Percentiles rank a stretch among this genome's conserved stretches.
Evolutionary conservation across 306 rosid genomes (phyloP).

Genomic region (Prunus salicina): DNA sequence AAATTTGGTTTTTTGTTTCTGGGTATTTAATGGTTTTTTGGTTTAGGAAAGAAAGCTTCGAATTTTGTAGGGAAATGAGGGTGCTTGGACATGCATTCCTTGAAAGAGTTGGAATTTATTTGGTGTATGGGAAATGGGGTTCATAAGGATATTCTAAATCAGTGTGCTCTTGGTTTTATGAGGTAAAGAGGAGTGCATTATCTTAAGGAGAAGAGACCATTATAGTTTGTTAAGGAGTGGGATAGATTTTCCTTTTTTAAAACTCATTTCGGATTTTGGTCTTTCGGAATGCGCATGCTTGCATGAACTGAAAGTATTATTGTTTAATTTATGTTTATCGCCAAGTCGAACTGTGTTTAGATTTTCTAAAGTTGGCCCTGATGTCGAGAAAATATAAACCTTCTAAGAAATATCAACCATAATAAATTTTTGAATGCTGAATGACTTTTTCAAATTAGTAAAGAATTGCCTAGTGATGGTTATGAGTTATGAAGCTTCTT

Average conservation of each 20-base stretch:
- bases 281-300: not conserved
- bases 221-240: not conserved
- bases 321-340: not conserved
- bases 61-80: not conserved
- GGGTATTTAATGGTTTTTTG: not conserved
- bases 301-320: not conserved
- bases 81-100: not conserved
- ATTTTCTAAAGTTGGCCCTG: not conserved
- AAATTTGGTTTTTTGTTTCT: not conserved
- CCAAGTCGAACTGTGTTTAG: not conserved
- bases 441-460: not conserved
- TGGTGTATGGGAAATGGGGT: constrained; percentile 14
- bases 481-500: not conserved
- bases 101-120: constrained; percentile 4
- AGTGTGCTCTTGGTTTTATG: not conserved
- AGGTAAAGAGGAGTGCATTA: too few relatives aligned
- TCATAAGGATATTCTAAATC: constrained; percentile 10
- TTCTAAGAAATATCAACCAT: not conserved
- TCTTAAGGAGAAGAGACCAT: not conserved
- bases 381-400: not conserved
- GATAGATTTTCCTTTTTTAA: not conserved
- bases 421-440: not conserved
- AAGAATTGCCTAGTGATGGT: not conserved
- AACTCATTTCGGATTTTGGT: not conserved
- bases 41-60: not conserved